Evolutionary conservation across 345 rosid genomes (phyloP), one percentile per base, ranked within the genome.

Genomic region (Dimocarpus longan): DNA sequence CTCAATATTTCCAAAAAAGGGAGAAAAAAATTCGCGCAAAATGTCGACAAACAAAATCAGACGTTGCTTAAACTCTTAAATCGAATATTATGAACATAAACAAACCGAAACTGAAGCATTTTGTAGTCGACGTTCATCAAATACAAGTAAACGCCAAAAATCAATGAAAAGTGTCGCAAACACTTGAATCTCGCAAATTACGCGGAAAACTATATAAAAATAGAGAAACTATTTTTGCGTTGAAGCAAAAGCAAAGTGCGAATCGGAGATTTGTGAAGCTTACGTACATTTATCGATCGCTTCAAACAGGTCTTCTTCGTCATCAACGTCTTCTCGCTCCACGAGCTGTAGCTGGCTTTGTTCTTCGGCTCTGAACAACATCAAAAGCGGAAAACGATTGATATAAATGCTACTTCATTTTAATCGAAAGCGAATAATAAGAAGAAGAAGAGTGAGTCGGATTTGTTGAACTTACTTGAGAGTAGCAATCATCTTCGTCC

Each of bases 241-340:
- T 24, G 5, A 32, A 63, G 8, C 13, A 32, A 68, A 59, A 46
- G 9, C 64, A 48, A 57, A 13, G 67, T 37, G 56, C 39, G 70
- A 72, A 26, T 24, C 16, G 74, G 60, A 69, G 62, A 16, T 19
- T 80, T 54, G 48, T 19, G 54, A 66, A 75, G 70, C 83, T 85
- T 79, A 85, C 93, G 78, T 83, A 90, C 94, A 75, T 82, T 91
- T 93, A 82, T 93, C 94, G 52, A 93, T 91, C 57, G 89, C 91
- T 87, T 91, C 98, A 76, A 91, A 90, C 72, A 93, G 62, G 57
- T 91, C 93, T 8, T 90, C 96, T 77, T 91, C 95, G 60, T 87
- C 96, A 39, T 88, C 92, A 8, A 89, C 74, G 6, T 90, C 90
- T 76, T 89, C 93, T 57, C 94, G 92, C 73, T 89, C 92, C 66